Base-by-base conservation (phyloP, 164 flowering plant species). In the Macadamia tetraphylla region DNA sequence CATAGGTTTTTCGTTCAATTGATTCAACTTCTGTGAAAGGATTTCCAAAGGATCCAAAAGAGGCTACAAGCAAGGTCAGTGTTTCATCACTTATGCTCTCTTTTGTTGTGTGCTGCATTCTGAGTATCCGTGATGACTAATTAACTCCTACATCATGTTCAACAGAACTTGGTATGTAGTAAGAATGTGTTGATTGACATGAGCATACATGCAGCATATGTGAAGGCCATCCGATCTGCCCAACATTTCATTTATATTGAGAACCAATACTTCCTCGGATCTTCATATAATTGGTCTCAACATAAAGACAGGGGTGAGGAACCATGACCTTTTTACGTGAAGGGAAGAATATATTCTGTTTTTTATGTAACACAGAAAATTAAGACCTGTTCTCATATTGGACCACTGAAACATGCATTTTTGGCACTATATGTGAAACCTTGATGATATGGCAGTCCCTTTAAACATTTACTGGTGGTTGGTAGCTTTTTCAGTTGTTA, bases 171-270 rank as follows among this genome's bases (percentile, higher is more conserved):
- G 73, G 88, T 88, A 1, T 88, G 97, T 69, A 95, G 97, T 61
- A 94, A 94, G 76, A 94, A 94, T 75, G 87, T 88, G 43, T 78
- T 90, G 71, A 94, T 94, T 68, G 98, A 94, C 82, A 91, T 8
- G 53, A 49, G 53, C 53, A 4, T 49, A 49, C 53, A 49, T 49
- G 8, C 53, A 49, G 53, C 53, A 10, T 49, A 49, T 8, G 53
- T 49, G 14, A 49, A 49, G 53, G 53, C 53, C 53, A 49, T 49
- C 53, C 90, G 97, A 72, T 74, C 95, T 69, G 97, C 98, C 15
- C 98, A 94, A 77, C 98, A 94, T 81, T 94, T 80, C 83, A 49
- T 49, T 14, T 49, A 49, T 49, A 49, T 49, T 49, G 53, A 49
- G 53, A 49, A 49, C 11, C 53, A 49, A 49, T 49, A 49, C 53